phyloP scores from a whole-genome alignment of 495 filamentous ascomycete genomes.

The Podospora tetraspora region DNA sequence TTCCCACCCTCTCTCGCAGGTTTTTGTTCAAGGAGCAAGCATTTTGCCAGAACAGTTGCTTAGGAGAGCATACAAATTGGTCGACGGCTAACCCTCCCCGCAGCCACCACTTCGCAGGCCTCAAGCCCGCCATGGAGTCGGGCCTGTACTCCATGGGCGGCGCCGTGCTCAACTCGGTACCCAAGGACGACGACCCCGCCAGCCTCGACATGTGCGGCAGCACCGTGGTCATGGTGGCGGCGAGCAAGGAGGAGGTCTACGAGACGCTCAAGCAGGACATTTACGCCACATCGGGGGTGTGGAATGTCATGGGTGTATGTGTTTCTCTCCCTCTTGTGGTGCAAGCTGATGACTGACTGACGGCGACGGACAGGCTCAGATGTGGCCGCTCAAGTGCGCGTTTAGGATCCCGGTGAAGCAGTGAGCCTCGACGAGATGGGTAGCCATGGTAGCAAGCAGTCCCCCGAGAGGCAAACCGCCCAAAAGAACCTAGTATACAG shows the following conservation, averaged over 20 bases:
- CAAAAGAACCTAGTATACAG: not conserved
- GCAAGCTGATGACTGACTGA: not conserved
- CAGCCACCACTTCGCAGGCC: conserved; percentile 54
- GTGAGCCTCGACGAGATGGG: not conserved
- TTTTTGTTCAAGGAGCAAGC: too few species aligned
- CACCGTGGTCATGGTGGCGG: conserved; percentile 57
- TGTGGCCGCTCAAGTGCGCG: conserved; percentile 42
- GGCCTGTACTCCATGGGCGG: conserved; percentile 56
- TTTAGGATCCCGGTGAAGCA: conserved; percentile 32
- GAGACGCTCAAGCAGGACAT: conserved; percentile 59
- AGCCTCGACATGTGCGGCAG: conserved; percentile 63
- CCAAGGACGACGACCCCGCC: conserved; percentile 53
- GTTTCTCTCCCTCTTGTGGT: not conserved
- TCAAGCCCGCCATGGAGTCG: conserved; percentile 40
- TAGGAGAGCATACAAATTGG: too few species aligned
- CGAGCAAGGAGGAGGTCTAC: conserved; percentile 63
- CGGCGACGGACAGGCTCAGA: conserved; percentile 26
- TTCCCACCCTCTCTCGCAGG: too few species aligned
- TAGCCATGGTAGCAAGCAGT: not conserved
- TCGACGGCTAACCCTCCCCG: not conserved
- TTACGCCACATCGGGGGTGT: conserved; percentile 27
- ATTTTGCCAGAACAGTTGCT: not conserved
- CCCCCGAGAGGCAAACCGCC: too few species aligned
- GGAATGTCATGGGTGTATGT: conserved; percentile 73
- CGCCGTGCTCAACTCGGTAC: conserved; percentile 64